Base-by-base conservation (phyloP, 2,329 filamentous ascomycete species). In the Teratosphaeria viscida region DNA sequence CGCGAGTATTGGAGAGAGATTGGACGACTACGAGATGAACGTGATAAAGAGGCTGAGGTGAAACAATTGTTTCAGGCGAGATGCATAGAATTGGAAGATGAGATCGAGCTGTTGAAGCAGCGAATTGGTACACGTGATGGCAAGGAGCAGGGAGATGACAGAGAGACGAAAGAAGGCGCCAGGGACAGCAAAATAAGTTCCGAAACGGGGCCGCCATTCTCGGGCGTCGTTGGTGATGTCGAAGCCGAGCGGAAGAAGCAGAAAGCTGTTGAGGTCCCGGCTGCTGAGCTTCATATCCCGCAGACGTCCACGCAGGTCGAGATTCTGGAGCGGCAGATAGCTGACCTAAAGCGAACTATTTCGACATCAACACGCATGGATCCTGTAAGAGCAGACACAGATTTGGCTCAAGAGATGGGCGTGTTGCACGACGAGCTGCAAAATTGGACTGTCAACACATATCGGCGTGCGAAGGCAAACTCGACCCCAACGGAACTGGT, bases 381-480 rank as follows among this genome's bases (percentile, higher is more conserved):
- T 34, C 81, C 81, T 26, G 82, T 85, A 62, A 37, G 29, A n/a
- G 34, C 53, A 19, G 87, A 90, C 67, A 84, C 87, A 71, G 82
- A 84, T 11, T 82, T 90, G 68, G 81, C 77, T 2, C 82, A 87
- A 56, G 78, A 79, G 10, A 82, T 88, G 77, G 63, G 64, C 56
- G 78, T 81, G 60, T 71, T 90, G 54, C 82, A 82, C 23, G 86
- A 89, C 66, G 82, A 85, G 27, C 73, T 89, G 65, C 86, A 89
- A 73, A 89, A 90, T 66, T 90, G 87, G 87, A 82, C 86, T 3
- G 84, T 90, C 65, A 81, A 82, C 29, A 82, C 87, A 69, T 90
- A 87, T 64, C 79, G 87, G 57, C 82, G 81, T 62, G 78, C 81
- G 12, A 87, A 81, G 73, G 73, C 87, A 57, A 62, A 66, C 14